Percentiles rank a stretch among this genome's conserved stretches.
Conservation (phyloP, 129 eudicot species). For the Lactuca sativa region DNA sequence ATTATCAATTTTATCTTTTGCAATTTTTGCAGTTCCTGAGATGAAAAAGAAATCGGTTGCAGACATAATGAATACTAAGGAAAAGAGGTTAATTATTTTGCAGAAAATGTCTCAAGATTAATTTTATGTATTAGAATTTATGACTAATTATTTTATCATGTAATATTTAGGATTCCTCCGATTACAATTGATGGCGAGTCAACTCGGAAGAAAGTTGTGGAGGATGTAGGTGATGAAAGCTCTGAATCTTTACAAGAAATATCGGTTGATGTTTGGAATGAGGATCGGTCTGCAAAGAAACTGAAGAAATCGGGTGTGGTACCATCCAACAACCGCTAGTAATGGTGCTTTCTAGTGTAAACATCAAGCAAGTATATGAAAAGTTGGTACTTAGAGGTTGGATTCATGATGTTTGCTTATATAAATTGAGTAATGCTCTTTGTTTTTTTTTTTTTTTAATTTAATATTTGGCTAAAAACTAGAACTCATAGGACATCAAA, state of each 20-base stretch:
- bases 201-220: background rate
- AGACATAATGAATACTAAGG: background rate
- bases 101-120: background rate
- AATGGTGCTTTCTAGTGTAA: background rate
- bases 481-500: no score
- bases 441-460: no score
- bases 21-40: slow-evolving; percentile 1
- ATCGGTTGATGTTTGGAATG: background rate
- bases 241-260: slow-evolving; percentile 10
- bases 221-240: background rate
- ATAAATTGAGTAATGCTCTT: background rate
- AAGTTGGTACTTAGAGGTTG: background rate
- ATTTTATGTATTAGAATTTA: background rate
- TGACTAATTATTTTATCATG: background rate
- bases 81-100: background rate
- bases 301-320: background rate
- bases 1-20: background rate
- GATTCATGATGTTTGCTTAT: background rate
- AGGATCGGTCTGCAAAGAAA: background rate
- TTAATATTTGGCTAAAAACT: no score
- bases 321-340: background rate
- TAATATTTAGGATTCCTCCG: background rate
- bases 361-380: background rate
- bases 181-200: background rate
- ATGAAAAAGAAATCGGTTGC: background rate